Conservation (phyloP, 1,139 yeast genomes). For the Diutina neorugosa region DNA sequence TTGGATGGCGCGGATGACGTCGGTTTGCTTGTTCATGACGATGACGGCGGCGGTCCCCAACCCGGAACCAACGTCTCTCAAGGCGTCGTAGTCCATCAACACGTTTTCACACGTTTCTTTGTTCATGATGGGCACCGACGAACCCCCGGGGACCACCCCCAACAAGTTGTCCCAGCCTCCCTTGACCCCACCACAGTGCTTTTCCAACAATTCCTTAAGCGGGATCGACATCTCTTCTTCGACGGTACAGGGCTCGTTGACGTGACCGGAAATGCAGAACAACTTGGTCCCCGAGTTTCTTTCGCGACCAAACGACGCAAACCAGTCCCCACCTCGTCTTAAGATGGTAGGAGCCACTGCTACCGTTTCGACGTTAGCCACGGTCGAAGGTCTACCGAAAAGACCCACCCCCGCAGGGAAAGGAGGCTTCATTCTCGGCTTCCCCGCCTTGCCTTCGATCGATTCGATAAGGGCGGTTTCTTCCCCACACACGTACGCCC, state of each 20-base stretch:
- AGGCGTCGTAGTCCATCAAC: slow-evolving; percentile 77
- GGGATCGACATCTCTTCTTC: slow-evolving; percentile 92
- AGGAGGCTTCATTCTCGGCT: slow-evolving; percentile 87
- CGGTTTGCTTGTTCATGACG: slow-evolving; percentile 79
- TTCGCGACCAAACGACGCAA: slow-evolving; percentile 70
- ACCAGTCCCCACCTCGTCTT: slow-evolving; percentile 86
- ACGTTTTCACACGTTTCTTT: slow-evolving; percentile 54
- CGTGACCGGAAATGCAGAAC: slow-evolving; percentile 81
- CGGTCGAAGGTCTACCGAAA: slow-evolving; percentile 84
- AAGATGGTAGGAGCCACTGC: slow-evolving; percentile 81
- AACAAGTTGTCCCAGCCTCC: slow-evolving; percentile 89
- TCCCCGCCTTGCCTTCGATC: slow-evolving; percentile 83
- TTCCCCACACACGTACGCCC: slow-evolving; percentile 86
- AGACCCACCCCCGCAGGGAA: slow-evolving; percentile 91
- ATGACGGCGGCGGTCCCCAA: slow-evolving; percentile 88
- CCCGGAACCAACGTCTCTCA: slow-evolving; percentile 76
- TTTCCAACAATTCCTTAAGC: slow-evolving; percentile 65
- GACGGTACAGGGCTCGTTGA: slow-evolving; percentile 82
- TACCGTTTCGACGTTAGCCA: slow-evolving; percentile 81
- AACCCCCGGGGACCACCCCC: slow-evolving; percentile 84
- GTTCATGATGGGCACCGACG: slow-evolving; percentile 73
- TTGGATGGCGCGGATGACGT: slow-evolving; percentile 74
- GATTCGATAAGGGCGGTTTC: slow-evolving; percentile 84
- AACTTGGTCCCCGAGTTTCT: slow-evolving; percentile 74
- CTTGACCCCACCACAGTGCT: slow-evolving; percentile 79